These are phyloP conservation scores for Tolypocladium amazonense DNA, from an alignment of 2,329 filamentous ascomycete species.

Conservation along the genomic window DNA sequence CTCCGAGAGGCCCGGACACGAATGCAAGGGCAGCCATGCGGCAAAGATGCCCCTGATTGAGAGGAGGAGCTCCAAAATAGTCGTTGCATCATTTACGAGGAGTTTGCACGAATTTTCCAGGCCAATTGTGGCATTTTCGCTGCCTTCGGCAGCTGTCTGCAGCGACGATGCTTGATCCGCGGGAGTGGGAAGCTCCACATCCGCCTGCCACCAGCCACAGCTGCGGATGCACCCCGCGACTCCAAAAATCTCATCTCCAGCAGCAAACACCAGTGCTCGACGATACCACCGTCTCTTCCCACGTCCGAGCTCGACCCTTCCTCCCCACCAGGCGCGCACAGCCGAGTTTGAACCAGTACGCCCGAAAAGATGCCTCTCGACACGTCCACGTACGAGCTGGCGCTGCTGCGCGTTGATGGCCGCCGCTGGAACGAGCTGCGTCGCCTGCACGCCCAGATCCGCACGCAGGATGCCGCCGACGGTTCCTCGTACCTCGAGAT, in stretches of 20 bases:
- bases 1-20: background rate
- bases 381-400: constrained; percentile 82
- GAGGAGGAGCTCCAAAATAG: background rate
- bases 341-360: background rate
- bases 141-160: background rate
- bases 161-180: background rate
- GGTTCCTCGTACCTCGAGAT: constrained; percentile 91
- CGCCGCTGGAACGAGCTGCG: constrained; percentile 96
- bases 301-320: background rate
- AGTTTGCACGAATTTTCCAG: too few relatives aligned
- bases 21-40: background rate
- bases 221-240: background rate
- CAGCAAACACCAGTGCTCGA: background rate
- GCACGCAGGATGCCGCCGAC: constrained; percentile 84
- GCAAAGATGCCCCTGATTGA: background rate
- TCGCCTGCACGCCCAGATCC: constrained; percentile 77
- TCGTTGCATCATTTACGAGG: background rate
- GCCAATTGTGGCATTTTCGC: background rate
- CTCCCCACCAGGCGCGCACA: background rate
- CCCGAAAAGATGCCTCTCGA: constrained; percentile 69
- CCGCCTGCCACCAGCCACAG: background rate
- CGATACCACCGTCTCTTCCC: background rate
- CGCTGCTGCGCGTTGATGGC: constrained; percentile 71
- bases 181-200: background rate
- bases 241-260: background rate